Base-by-base conservation (phyloP, 1,284 basidiomycete species). In the Malassezia pachydermatis region DNA sequence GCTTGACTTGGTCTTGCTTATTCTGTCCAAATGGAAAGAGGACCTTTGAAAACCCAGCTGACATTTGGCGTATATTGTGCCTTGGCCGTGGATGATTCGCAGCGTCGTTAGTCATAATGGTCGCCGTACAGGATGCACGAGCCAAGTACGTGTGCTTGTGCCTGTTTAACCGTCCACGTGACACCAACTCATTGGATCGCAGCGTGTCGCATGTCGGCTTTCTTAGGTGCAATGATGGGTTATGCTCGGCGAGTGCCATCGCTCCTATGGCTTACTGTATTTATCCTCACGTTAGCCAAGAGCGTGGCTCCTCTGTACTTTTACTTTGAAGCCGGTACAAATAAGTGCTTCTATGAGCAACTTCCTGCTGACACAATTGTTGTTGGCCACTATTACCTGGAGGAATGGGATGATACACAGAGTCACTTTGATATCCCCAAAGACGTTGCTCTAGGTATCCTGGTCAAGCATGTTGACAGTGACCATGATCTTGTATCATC, bases 291-390 rank as follows among this genome's bases (percentile, higher is more conserved):
- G 22, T 30, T 52, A 19, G 22, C 29, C 13, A 40, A 32, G 19
- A 28, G 34, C 28, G 50, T 47, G 10, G 25, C 24, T 4, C 30
- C 44, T 10, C 69, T 75, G 14, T 75, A 75, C 58, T 75, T 75
- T 52, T 75, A 75, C 60, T 65, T 75, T 33, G 68, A 72, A 23
- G 68, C 73, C 11, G 72, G 71, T 9, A 57, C 63, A 13, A 60
- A 61, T 29, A 62, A 68, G 29, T 99, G 94, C 74, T 98, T 98
- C 75, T 80, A 95, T 57, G 94, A 98, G 73, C 94, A 98, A 73
- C 77, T 98, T 32, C 92, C 92, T n/a, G 83, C 82, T 13, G 86
- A 96, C 73, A 98, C 94, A 14, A 83, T 94, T 29, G 89, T 98
- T 14, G 88, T 96, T 75, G 92, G 90, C 2, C 67, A 65, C 57